Base-by-base conservation (phyloP, 176 grass and related monocot genomes). In the Carex littledalei region DNA sequence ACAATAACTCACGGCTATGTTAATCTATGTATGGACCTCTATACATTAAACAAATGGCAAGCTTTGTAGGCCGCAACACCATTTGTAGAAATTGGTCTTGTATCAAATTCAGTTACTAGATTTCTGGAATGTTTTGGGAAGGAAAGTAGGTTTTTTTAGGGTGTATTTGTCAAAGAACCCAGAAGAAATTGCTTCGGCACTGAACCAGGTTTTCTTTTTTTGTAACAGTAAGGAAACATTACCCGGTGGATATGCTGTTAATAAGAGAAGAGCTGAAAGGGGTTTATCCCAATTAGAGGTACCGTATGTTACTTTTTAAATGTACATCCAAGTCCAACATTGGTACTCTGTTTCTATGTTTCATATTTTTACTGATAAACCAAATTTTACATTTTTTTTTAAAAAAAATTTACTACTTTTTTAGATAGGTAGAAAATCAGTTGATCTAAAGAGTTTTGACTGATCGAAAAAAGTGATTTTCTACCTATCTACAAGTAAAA, bases 221-320 rank as follows among this genome's bases (percentile, higher is more conserved):
- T 78, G 16, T 29, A n/a, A 64, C 77, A 99, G 96, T 82, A 95
- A 95, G 88, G 96, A 99, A 81, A 95, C 93, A 11, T 79, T 95
- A 55, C 85, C 85, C 8, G 96, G 93, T 80, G 96, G 93, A 15
- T 81, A 84, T 21, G 88, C 91, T 49, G 96, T 95, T 34, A 98
- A 98, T 80, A 92, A 78, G 72, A 99, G 91, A 85, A 92, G 96
- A 63, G 93, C 89, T 54, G 93, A 98, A 77, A 93, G 54, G 88
- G 89, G 93, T 5, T 86, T 94, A 71, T 85, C 83, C 18, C 86
- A 90, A 50, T 86, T 98, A 52, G 79, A 98, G 95, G 95, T 98
- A 43, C 37, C 8, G 0, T 67, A 22, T 60, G 8, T 24, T 11
- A 57, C 21, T 76, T 66, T 67, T 65, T 1, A 54, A n/a, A 15